Percentiles rank a stretch among this genome's conserved stretches.
phyloP scores from a whole-genome alignment of 441 rosid genomes.

The Omphalea diandra region DNA sequence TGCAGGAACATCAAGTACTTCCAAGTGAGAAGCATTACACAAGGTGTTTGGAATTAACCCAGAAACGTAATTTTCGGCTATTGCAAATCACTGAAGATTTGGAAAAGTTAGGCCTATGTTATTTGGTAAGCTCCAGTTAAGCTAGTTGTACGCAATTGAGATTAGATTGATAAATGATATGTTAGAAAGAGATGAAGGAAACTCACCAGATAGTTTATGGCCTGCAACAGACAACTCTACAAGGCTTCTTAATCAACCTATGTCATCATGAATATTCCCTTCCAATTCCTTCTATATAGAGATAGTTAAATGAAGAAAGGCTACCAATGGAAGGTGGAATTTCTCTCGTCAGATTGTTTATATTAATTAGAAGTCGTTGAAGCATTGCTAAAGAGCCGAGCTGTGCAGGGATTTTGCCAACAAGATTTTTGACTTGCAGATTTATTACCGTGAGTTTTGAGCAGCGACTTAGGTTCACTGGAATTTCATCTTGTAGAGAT shows the following conservation, averaged over 20 bases:
- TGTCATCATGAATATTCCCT: background rate
- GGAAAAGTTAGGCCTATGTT: conserved; percentile 7
- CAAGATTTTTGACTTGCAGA: background rate
- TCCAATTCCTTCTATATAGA: background rate
- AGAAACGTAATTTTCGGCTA: background rate
- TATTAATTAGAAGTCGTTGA: background rate
- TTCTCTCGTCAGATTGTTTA: background rate
- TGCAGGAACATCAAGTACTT: background rate
- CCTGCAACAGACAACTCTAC: background rate
- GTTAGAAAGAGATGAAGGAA: conserved; percentile 1
- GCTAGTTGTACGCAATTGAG: background rate
- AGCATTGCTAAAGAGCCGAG: conserved; percentile 8
- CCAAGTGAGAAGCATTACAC: conserved; percentile 5
- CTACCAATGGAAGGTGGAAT: too few relatives aligned
- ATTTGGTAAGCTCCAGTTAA: background rate
- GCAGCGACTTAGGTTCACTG: too few relatives aligned
- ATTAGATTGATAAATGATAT: background rate
- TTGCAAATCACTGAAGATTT: background rate
- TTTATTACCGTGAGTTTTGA: background rate
- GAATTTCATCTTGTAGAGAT: background rate
- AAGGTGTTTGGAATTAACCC: conserved; percentile 6
- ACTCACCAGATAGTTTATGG: background rate
- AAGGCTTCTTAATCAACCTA: background rate
- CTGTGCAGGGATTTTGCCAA: too few relatives aligned
- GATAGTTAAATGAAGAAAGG: conserved; percentile 1